phyloP scores from a whole-genome alignment of 2,329 filamentous ascomycete genomes.

The Dactylellina parvicollis region DNA sequence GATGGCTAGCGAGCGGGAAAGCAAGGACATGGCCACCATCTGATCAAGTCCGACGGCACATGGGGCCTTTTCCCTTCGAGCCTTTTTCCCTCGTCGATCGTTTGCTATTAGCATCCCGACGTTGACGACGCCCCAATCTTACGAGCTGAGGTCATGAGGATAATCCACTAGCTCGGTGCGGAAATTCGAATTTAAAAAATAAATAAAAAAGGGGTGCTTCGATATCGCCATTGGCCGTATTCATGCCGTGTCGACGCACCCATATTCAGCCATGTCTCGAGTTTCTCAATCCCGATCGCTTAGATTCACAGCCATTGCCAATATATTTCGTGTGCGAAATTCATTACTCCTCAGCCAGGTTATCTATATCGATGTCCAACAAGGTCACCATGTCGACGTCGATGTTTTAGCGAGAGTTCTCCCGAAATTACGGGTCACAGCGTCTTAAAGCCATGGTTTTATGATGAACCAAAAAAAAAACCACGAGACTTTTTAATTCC shows the following conservation, averaged over 20 bases:
- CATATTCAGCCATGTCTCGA: constrained; percentile 9
- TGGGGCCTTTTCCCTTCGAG: constrained; percentile 10
- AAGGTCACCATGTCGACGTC: constrained; percentile 2
- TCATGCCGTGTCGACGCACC: constrained; percentile 37
- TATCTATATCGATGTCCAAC: not conserved
- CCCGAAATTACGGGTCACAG: constrained; percentile 50
- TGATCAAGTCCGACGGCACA: constrained; percentile 24
- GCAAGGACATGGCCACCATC: constrained; percentile 27
- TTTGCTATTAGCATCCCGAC: not conserved
- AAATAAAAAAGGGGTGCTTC: not conserved
- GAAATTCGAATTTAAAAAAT: constrained; percentile 12
- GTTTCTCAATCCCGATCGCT: not conserved
- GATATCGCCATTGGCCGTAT: not conserved
- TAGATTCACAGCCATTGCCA: not conserved
- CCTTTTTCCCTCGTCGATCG: constrained; percentile 5
- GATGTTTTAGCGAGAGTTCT: constrained; percentile 44
- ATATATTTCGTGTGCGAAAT: not conserved
- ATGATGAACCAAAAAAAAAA: no score
- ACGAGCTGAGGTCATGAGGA: constrained; percentile 9
- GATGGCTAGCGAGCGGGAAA: constrained; percentile 33
- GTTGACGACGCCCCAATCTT: not conserved
- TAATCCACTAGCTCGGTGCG: constrained; percentile 6
- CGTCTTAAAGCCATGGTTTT: not conserved
- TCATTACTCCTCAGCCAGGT: constrained; percentile 14
- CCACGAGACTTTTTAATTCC: no score